Conservation (phyloP, 1,284 basidiomycete genomes). For the Anthracocystis panici-leucophaei region DNA sequence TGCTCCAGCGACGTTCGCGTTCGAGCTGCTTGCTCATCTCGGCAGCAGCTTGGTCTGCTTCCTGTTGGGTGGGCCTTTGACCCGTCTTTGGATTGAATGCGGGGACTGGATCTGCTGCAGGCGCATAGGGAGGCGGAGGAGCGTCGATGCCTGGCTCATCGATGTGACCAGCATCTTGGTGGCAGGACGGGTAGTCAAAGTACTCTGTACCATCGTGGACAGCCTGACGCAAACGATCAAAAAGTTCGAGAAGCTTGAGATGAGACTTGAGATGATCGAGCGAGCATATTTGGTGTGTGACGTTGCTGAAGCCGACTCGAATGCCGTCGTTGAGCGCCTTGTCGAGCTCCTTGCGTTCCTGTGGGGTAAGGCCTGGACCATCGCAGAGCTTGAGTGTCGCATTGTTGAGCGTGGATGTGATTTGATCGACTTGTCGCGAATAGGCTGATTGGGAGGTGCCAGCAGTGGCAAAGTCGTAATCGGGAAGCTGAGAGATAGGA, state of each 20-base stretch:
- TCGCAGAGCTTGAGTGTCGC: constrained; percentile 41
- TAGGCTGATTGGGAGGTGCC: not conserved
- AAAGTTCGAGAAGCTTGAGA: constrained; percentile 48
- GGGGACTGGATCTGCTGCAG: constrained; percentile 24
- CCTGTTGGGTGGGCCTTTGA: constrained; percentile 22
- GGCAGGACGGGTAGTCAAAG: constrained; percentile 44
- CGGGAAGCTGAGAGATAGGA: constrained; percentile 21
- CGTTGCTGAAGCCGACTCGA: constrained; percentile 22
- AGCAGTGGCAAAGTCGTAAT: constrained; percentile 20
- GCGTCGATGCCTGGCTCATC: constrained; percentile 46
- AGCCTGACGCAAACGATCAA: constrained; percentile 37
- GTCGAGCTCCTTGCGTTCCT: constrained; percentile 36
- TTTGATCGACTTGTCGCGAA: constrained; percentile 16
- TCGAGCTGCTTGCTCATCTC: constrained; percentile 31
- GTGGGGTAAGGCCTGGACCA: constrained; percentile 28
- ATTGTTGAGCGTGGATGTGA: constrained; percentile 19
- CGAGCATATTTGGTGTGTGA: constrained; percentile 8
- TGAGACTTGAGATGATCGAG: constrained; percentile 37
- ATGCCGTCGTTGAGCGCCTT: constrained; percentile 37
- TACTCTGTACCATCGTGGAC: constrained; percentile 42
- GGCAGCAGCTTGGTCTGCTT: constrained; percentile 24
- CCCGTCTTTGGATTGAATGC: constrained; percentile 20
- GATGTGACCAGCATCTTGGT: constrained; percentile 29
- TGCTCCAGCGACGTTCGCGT: constrained; percentile 44
- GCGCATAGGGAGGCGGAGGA: constrained; percentile 45